These are phyloP conservation scores for Candida fluviatilis DNA, from an alignment of 805 yeast genomes.

Conservation along the genomic window DNA sequence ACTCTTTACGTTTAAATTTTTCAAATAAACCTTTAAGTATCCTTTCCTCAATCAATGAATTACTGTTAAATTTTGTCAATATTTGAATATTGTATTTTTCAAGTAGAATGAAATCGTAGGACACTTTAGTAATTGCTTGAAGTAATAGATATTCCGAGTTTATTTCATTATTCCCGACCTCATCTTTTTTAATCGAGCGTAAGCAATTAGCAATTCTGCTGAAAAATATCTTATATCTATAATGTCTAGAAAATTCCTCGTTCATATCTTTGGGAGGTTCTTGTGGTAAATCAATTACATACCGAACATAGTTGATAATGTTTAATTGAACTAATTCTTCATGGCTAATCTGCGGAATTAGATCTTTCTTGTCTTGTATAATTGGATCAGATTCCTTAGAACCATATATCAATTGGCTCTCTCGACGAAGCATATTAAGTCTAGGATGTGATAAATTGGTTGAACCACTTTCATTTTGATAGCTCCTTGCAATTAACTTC, in stretches of 20 bases:
- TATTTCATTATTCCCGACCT: slow-evolving; percentile 12
- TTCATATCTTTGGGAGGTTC: slow-evolving; percentile 13
- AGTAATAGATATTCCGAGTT: slow-evolving; percentile 18
- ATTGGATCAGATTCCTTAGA: no score
- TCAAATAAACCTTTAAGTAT: slow-evolving; percentile 20
- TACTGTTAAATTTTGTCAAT: slow-evolving; percentile 27
- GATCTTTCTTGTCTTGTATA: not conserved
- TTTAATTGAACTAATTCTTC: slow-evolving; percentile 39
- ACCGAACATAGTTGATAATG: slow-evolving; percentile 34
- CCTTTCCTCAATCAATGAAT: slow-evolving; percentile 26
- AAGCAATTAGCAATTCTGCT: slow-evolving; percentile 22
- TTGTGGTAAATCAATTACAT: slow-evolving; percentile 27
- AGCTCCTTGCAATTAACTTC: slow-evolving; percentile 14
- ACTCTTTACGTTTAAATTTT: slow-evolving; percentile 14
- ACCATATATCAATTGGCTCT: no score
- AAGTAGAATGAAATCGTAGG: slow-evolving; percentile 35
- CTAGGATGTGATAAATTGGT: not conserved
- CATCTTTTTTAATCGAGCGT: slow-evolving; percentile 23
- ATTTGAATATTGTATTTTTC: slow-evolving; percentile 38
- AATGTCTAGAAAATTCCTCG: slow-evolving; percentile 22
- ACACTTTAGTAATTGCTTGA: slow-evolving; percentile 29
- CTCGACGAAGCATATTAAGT: no score
- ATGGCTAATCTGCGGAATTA: slow-evolving; percentile 6
- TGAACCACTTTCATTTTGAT: slow-evolving; percentile 3
- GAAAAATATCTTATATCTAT: slow-evolving; percentile 24